phyloP scores from a whole-genome alignment of 2,329 filamentous ascomycete species.

The Tolypocladium paradoxum region DNA sequence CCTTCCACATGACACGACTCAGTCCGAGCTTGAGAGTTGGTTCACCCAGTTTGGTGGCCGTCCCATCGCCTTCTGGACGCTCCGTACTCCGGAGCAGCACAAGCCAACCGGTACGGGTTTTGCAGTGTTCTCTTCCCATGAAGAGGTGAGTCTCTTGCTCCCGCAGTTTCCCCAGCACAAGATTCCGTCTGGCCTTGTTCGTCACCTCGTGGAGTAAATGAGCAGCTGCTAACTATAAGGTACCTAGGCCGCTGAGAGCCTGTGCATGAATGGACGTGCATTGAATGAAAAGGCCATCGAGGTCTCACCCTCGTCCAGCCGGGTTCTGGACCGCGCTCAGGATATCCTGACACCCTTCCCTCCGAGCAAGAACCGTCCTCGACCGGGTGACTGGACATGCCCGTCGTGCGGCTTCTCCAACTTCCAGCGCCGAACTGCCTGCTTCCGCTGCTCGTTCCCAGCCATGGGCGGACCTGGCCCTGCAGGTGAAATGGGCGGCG shows the following conservation, averaged over 20 bases:
- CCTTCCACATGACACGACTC: constrained; percentile 92
- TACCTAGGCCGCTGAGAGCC: constrained; percentile 84
- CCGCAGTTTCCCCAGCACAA: not conserved
- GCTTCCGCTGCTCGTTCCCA: constrained; percentile 99
- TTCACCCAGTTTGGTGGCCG: constrained; percentile 97
- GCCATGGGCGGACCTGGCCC: constrained; percentile 67
- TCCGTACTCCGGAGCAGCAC: constrained; percentile 95
- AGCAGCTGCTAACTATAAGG: constrained; percentile 1
- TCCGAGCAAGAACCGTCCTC: constrained; percentile 94
- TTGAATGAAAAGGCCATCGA: constrained; percentile 99
- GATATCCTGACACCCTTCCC: constrained; percentile 97
- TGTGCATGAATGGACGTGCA: constrained; percentile 98
- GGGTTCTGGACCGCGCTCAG: constrained; percentile 87
- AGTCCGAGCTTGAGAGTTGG: constrained; percentile 98
- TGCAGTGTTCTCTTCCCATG: constrained; percentile 96
- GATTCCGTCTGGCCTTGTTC: not conserved
- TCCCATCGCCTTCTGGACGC: constrained; percentile 97
- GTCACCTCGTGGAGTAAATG: not conserved
- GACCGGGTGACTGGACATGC: constrained; percentile 97
- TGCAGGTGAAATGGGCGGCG: constrained; percentile 44
- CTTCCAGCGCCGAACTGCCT: constrained; percentile 96
- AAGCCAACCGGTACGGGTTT: constrained; percentile 99
- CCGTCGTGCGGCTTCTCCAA: constrained; percentile 98
- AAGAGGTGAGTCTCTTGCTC: constrained; percentile 63
- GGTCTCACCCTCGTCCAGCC: constrained; percentile 93